A percentile compares a stretch with the other conserved stretches of the same genome.
phyloP scores from a whole-genome alignment of 352 stramenopile genomes.

The Globisporangium cylindrosporum region DNA sequence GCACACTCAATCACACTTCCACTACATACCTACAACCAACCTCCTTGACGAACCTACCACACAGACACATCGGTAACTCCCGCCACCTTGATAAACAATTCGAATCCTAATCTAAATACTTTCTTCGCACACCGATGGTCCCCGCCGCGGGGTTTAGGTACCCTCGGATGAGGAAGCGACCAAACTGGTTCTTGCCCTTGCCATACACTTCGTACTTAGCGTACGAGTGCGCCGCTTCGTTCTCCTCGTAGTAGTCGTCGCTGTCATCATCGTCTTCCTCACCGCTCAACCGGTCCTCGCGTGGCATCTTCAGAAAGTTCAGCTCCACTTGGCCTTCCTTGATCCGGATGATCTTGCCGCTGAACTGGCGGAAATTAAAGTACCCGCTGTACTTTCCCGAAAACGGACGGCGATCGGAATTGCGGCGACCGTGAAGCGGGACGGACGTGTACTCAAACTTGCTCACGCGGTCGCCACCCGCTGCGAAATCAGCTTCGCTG shows the following conservation, averaged over 20 bases:
- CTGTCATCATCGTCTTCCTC: conserved; percentile 25
- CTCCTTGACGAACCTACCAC: background rate
- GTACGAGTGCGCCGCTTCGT: conserved; percentile 22
- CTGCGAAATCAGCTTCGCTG: conserved; percentile 47
- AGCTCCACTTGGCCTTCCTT: conserved; percentile 65
- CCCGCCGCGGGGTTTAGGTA: conserved; percentile 48
- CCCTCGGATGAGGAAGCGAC: conserved; percentile 64
- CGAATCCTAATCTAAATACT: conserved; percentile 44
- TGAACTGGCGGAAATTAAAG: conserved; percentile 75
- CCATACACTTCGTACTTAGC: conserved; percentile 60
- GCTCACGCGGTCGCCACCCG: conserved; percentile 30
- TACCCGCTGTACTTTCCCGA: conserved; percentile 67
- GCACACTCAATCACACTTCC: background rate
- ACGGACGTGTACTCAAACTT: conserved; percentile 71
- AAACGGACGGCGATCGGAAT: conserved; percentile 48
- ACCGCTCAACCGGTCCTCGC: conserved; percentile 16
- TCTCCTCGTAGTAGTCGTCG: conserved; percentile 20
- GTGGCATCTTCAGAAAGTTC: conserved; percentile 50
- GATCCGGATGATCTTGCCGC: conserved; percentile 51
- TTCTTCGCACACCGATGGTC: conserved; percentile 47
- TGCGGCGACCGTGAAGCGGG: conserved; percentile 27
- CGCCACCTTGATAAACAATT: background rate
- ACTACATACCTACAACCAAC: background rate
- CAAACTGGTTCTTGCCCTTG: conserved; percentile 63
- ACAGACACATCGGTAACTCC: background rate